A percentile compares a stretch with the other conserved stretches of the same genome.
Evolutionary conservation across 176 grass and related monocot species (phyloP).

Genomic region (Luzula sylvatica): DNA sequence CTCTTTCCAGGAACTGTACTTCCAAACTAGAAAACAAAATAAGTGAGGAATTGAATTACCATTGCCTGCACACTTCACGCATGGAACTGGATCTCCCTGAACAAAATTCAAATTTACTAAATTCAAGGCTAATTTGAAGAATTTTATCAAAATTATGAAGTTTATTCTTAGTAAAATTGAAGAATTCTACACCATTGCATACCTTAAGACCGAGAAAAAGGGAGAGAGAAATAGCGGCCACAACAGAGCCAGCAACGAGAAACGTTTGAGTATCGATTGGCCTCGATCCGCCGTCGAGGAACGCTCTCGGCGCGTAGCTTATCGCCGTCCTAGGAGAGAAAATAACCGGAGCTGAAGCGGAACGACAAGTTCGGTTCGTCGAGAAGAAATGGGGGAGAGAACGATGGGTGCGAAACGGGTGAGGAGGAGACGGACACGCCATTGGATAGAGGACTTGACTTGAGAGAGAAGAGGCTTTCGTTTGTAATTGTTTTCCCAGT

Average conservation of each 20-base stretch:
- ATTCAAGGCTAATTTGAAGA: no score
- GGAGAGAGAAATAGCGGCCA: conserved; percentile 54
- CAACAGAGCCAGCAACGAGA: conserved; percentile 42
- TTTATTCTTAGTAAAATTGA: no score
- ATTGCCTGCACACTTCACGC: conserved; percentile 69
- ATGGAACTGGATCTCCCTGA: conserved; percentile 68
- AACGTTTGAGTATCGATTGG: conserved; percentile 76
- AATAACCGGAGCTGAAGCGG: not conserved
- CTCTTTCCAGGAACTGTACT: no score
- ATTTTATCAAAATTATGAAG: no score
- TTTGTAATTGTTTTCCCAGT: not conserved
- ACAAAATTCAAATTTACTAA: no score
- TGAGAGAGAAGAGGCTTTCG: not conserved
- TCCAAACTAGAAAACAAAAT: no score
- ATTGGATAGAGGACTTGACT: not conserved
- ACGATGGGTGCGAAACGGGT: conserved; percentile 11
- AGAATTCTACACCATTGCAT: no score
- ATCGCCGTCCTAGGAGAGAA: not conserved
- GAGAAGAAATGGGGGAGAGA: conserved; percentile 13
- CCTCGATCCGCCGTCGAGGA: conserved; percentile 26
- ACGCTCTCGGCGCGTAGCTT: conserved; percentile 4
- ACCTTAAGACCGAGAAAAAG: conserved; percentile 84
- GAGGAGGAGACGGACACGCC: not conserved
- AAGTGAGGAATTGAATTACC: conserved; percentile 22
- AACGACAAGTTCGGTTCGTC: no score